Evolutionary conservation across 2,329 filamentous ascomycete genomes (phyloP).

Genomic region (Fusarium haematococcum): DNA sequence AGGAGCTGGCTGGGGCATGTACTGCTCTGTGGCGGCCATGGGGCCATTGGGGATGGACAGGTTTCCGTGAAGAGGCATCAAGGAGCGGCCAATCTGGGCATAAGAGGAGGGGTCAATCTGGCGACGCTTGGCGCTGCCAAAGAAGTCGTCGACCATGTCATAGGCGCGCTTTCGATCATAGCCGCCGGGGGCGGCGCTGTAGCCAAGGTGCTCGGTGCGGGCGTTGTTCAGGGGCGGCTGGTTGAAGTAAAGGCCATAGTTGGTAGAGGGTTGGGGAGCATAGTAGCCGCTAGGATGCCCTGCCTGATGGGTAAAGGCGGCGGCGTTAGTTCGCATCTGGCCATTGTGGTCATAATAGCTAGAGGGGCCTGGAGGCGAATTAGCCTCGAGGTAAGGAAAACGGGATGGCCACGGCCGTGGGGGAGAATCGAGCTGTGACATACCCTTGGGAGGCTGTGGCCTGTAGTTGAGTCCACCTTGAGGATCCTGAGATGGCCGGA

Average conservation of each 20-base stretch:
- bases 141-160: conserved; percentile 93
- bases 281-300: conserved; percentile 68
- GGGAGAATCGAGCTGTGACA: conserved; percentile 45
- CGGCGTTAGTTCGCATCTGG: conserved; percentile 69
- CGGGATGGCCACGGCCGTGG: conserved; percentile 18
- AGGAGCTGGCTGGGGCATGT: conserved; percentile 60
- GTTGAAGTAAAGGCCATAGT: conserved; percentile 84
- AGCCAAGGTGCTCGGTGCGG: conserved; percentile 73
- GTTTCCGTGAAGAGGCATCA: conserved; percentile 83
- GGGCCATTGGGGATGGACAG: conserved; percentile 70
- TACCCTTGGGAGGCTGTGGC: conserved; percentile 65
- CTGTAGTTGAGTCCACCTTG: conserved; percentile 68
- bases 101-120: conserved; percentile 92
- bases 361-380: conserved; percentile 61
- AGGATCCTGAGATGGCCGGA: conserved; percentile 64
- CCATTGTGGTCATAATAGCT: conserved; percentile 75
- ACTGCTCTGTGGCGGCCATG: conserved; percentile 62
- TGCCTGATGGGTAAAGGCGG: conserved; percentile 68
- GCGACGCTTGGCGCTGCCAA: conserved; percentile 90
- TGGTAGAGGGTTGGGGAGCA: conserved; percentile 63
- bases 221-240: conserved; percentile 66
- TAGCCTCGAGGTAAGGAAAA: conserved; percentile 54
- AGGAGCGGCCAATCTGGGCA: conserved; percentile 87
- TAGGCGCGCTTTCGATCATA: conserved; percentile 86
- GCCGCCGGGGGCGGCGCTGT: conserved; percentile 63